Conservation (phyloP, 2,329 filamentous ascomycete species). For the Huntiella omanensis region DNA sequence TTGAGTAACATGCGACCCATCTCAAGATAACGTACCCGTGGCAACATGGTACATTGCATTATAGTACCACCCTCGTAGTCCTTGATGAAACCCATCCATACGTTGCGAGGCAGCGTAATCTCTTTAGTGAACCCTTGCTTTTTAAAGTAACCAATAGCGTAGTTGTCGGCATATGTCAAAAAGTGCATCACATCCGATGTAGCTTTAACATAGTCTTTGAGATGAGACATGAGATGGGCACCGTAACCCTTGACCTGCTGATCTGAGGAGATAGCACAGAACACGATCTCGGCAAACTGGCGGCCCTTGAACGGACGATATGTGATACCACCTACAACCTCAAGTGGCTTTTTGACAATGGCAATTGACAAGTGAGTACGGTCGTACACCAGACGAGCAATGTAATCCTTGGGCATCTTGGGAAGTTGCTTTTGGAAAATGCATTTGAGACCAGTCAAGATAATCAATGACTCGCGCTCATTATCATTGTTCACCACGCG, state of each 20-base stretch:
- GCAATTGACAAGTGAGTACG: conserved; percentile 90
- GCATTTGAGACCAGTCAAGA: conserved; percentile 87
- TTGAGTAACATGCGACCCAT: conserved; percentile 85
- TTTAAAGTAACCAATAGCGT: conserved; percentile 97
- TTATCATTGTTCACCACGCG: conserved; percentile 96
- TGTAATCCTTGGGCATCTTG: conserved; percentile 99
- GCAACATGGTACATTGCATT: conserved; percentile 98
- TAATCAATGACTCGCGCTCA: conserved; percentile 71
- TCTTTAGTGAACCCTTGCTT: conserved; percentile 99
- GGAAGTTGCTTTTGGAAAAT: conserved; percentile 97
- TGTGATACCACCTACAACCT: conserved; percentile 93
- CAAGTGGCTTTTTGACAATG: conserved; percentile 88
- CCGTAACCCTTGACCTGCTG: conserved; percentile 98
- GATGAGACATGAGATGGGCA: conserved; percentile 90
- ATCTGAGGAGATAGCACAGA: conserved; percentile 92
- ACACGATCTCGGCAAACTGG: conserved; percentile 93
- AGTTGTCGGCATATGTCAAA: conserved; percentile 95
- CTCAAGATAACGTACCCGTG: conserved; percentile 85
- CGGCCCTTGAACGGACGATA: conserved; percentile 86
- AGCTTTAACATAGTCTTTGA: conserved; percentile 96
- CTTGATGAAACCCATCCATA: conserved; percentile 99
- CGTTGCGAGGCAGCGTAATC: conserved; percentile 72
- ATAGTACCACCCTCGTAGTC: conserved; percentile 98
- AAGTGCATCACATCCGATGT: conserved; percentile 98
- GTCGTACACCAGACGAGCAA: conserved; percentile 92